Evolutionary conservation across 306 rosid genomes (phyloP).

Genomic region (Crotalaria pallida): DNA sequence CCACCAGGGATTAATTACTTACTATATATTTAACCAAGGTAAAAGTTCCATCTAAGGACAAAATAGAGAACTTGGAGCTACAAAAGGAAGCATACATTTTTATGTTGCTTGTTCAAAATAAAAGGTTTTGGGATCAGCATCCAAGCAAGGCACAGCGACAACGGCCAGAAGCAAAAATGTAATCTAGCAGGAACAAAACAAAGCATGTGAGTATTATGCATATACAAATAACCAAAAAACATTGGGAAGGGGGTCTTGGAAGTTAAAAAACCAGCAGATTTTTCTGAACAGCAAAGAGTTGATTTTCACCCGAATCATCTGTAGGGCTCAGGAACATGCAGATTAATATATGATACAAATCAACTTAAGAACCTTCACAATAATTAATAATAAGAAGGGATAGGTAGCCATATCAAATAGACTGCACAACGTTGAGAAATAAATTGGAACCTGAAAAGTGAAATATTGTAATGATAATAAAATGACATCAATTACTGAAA

Average conservation of each 20-base stretch:
- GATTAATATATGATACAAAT: conserved; percentile 89
- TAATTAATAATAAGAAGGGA: conserved; percentile 84
- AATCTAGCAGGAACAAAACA: conserved; percentile 45
- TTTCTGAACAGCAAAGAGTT: conserved; percentile 89
- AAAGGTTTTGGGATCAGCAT: conserved; percentile 97
- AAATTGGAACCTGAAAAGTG: conserved; percentile 79
- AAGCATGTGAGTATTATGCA: neutral
- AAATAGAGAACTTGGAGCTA: neutral
- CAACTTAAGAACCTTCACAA: conserved; percentile 90
- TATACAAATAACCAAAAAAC: neutral
- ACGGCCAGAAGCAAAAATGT: conserved; percentile 69
- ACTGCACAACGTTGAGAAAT: conserved; percentile 54
- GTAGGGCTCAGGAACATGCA: conserved; percentile 94
- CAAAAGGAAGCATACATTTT: conserved; percentile 50
- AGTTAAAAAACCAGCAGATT: conserved; percentile 54
- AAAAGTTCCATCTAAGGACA: neutral
- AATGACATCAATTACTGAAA: conserved; percentile 13
- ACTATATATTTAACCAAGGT: neutral
- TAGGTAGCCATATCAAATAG: conserved; percentile 88
- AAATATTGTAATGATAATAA: conserved; percentile 6
- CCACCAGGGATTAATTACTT: neutral
- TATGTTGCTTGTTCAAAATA: conserved; percentile 80
- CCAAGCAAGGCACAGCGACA: conserved; percentile 95
- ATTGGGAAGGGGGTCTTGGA: neutral
- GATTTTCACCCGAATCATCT: conserved; percentile 86